Percentiles rank a stretch among this genome's conserved stretches.
These are phyloP conservation scores for Isabelozyma gotoi DNA, from an alignment of 805 yeast genomes.

Conservation along the genomic window DNA sequence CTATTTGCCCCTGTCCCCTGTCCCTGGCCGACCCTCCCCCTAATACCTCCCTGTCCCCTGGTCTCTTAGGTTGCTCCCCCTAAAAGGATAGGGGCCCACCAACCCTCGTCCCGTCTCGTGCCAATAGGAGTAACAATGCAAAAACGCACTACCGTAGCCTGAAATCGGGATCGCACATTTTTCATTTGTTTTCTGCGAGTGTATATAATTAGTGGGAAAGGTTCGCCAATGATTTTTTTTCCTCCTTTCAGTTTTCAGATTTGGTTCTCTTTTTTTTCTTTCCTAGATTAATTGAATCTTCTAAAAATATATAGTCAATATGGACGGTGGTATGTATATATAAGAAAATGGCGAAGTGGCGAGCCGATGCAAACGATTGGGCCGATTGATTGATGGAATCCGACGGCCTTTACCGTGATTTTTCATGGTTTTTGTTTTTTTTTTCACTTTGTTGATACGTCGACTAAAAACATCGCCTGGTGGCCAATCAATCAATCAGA, in stretches of 20 bases:
- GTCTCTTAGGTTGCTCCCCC: too few relatives aligned
- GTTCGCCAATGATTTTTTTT: background rate
- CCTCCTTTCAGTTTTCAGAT: background rate
- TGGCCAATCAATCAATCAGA: background rate
- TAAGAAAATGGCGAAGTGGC: background rate
- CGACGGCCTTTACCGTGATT: background rate
- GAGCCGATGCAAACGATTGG: background rate
- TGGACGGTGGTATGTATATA: slow-evolving; percentile 60
- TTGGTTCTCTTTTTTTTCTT: background rate
- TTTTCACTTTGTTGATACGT: slow-evolving; percentile 1
- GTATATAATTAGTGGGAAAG: background rate
- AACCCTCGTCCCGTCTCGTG: too few relatives aligned
- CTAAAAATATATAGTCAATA: slow-evolving; percentile 26
- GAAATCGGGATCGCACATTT: background rate
- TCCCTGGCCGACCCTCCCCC: too few relatives aligned
- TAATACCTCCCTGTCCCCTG: too few relatives aligned
- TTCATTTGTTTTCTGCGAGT: background rate
- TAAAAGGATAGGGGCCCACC: too few relatives aligned
- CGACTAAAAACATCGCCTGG: background rate
- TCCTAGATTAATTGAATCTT: background rate
- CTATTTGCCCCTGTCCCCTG: too few relatives aligned
- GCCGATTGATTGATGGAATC: slow-evolving; percentile 11
- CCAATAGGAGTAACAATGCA: background rate
- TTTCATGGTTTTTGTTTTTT: background rate
- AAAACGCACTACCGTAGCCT: background rate